Percentiles rank a stretch among this genome's conserved stretches.
phyloP scores from a whole-genome alignment of 768 basidiomycete species.

The Brasilioporus rufonigricans region DNA sequence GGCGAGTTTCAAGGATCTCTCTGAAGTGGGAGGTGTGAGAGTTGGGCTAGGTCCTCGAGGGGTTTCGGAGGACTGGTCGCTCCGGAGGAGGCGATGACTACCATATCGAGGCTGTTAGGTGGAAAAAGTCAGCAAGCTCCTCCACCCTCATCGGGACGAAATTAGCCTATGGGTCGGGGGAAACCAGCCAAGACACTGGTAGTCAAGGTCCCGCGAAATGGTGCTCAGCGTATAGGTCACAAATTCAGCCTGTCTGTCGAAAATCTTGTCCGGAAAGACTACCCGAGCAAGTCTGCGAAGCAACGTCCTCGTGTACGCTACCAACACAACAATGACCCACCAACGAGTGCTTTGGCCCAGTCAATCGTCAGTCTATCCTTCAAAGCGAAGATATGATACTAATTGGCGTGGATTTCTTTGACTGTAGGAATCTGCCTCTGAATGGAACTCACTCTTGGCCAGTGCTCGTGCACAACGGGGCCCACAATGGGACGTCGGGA shows the following conservation, averaged over 20 bases:
- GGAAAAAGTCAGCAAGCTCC: background rate
- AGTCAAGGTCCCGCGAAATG: constrained; percentile 70
- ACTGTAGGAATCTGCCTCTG: constrained; percentile 68
- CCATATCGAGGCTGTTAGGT: constrained; percentile 11
- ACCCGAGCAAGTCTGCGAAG: constrained; percentile 49
- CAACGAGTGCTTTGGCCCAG: constrained; percentile 44
- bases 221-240: constrained; percentile 67
- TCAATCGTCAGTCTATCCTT: constrained; percentile 55
- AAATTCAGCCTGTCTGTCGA: constrained; percentile 62
- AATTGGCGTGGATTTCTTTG: background rate
- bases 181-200: constrained; percentile 56
- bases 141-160: background rate
- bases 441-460: constrained; percentile 81
- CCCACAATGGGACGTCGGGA: constrained; percentile 86
- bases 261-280: constrained; percentile 47
- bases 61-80: background rate
- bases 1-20: no score
- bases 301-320: constrained; percentile 32
- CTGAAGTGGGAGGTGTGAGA: no score
- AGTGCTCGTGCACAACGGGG: constrained; percentile 80
- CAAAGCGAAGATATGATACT: background rate
- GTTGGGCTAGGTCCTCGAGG: background rate
- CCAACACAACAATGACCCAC: constrained; percentile 58
- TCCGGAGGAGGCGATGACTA: background rate
- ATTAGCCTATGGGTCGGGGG: constrained; percentile 31